These are phyloP conservation scores for Mycosphaerella sp. DNA, from an alignment of 2,329 filamentous ascomycete species.

Conservation along the genomic window DNA sequence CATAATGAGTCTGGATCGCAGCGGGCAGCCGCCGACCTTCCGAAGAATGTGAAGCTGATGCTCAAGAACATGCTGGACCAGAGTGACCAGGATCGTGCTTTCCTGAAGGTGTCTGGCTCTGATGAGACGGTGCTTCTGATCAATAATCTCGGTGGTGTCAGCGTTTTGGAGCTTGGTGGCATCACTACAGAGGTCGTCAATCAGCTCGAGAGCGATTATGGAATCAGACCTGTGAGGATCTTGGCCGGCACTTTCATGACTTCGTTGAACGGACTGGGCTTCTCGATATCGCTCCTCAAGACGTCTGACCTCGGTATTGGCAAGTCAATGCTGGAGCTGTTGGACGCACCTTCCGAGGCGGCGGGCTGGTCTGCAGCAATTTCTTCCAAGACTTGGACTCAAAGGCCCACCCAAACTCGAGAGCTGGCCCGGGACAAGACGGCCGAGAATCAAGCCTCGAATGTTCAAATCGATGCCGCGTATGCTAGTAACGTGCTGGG, in stretches of 20 bases:
- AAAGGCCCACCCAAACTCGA: conserved; percentile 35
- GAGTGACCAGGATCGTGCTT: conserved; percentile 62
- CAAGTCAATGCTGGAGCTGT: conserved; percentile 58
- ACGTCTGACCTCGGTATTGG: conserved; percentile 55
- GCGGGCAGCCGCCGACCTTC: conserved; percentile 38
- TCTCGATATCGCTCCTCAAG: conserved; percentile 62
- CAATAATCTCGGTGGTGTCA: conserved; percentile 71
- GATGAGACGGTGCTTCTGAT: conserved; percentile 62
- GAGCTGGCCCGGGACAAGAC: conserved; percentile 34
- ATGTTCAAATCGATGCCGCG: conserved; percentile 49
- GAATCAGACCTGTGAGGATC: conserved; percentile 55
- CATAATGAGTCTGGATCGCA: conserved; percentile 53
- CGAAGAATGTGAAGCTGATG: conserved; percentile 51
- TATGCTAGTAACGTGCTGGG: conserved; percentile 48
- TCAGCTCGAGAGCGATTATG: conserved; percentile 53
- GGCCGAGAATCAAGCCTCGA: conserved; percentile 46
- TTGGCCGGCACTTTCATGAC: conserved; percentile 65
- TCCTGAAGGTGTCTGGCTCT: conserved; percentile 54
- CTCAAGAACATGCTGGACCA: conserved; percentile 57
- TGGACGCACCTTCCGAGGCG: conserved; percentile 62
- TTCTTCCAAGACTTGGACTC: conserved; percentile 51
- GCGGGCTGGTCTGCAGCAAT: conserved; percentile 60
- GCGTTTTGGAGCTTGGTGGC: conserved; percentile 63
- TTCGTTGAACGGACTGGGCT: conserved; percentile 63
- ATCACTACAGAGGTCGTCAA: conserved; percentile 61